A percentile compares a stretch with the other conserved stretches of the same genome.
These are phyloP conservation scores for Fonsecaea multimorphosa DNA, from an alignment of 2,329 filamentous ascomycete genomes.

Conservation along the genomic window DNA sequence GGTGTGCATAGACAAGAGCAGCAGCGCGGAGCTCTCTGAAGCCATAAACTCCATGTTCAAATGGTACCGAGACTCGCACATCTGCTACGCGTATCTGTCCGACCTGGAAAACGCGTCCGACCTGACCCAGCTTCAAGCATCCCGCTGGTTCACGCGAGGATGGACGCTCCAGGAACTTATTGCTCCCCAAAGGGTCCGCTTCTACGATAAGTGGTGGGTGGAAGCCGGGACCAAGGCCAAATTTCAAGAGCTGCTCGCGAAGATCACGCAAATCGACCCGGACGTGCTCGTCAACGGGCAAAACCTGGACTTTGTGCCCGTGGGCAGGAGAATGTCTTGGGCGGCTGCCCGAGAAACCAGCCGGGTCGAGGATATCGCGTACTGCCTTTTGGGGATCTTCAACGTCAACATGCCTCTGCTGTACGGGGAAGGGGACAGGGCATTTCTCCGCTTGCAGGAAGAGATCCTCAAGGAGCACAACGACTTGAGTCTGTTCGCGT, in stretches of 20 bases:
- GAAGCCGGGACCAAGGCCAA: slow-evolving; percentile 2
- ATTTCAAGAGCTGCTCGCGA: background rate
- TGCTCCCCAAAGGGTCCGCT: slow-evolving; percentile 29
- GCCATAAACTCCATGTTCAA: slow-evolving; percentile 27
- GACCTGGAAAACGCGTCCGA: slow-evolving; percentile 20
- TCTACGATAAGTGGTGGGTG: slow-evolving; percentile 27
- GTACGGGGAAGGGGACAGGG: slow-evolving; percentile 48
- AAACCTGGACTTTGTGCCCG: background rate
- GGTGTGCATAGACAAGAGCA: slow-evolving; percentile 39
- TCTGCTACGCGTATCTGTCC: slow-evolving; percentile 28
- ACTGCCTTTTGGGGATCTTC: slow-evolving; percentile 55
- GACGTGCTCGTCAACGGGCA: background rate
- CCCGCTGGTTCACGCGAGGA: slow-evolving; percentile 25
- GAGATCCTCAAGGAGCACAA: slow-evolving; percentile 32
- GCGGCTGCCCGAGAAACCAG: slow-evolving; percentile 42
- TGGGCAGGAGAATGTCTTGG: slow-evolving; percentile 4
- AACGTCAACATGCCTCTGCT: slow-evolving; percentile 52
- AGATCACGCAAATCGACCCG: background rate
- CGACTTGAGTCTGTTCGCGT: slow-evolving; percentile 36
- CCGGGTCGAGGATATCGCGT: slow-evolving; percentile 50
- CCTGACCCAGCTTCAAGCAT: slow-evolving; percentile 21
- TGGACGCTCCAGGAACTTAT: slow-evolving; percentile 36
- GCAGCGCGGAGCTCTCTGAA: slow-evolving; percentile 37
- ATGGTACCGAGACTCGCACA: slow-evolving; percentile 35
- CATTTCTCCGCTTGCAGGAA: slow-evolving; percentile 36